phyloP scores from a whole-genome alignment of 2,329 filamentous ascomycete genomes.

The Aschersonia sp. region DNA sequence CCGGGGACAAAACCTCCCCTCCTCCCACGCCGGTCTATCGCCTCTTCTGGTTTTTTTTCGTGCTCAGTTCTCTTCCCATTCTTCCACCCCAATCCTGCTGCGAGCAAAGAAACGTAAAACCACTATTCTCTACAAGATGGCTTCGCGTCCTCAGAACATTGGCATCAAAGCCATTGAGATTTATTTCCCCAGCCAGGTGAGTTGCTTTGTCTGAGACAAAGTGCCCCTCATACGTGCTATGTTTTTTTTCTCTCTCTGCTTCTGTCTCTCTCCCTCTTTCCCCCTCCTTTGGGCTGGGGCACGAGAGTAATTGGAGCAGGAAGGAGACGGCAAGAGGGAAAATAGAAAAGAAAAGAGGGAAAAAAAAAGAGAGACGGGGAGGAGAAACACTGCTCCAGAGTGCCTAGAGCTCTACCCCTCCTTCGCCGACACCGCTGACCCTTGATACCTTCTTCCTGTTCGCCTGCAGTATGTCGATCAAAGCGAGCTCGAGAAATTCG shows the following conservation, averaged over 20 bases:
- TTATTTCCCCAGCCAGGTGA: slow-evolving; percentile 74
- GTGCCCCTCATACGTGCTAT: no score
- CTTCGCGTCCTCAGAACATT: slow-evolving; percentile 68
- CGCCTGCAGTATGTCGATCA: slow-evolving; percentile 66
- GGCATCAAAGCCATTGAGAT: slow-evolving; percentile 89
- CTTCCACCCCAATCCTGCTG: background rate
- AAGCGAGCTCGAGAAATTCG: slow-evolving; percentile 69
- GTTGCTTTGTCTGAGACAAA: slow-evolving; percentile 14
- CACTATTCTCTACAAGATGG: slow-evolving; percentile 33
- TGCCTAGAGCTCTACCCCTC: background rate
- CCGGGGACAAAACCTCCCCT: background rate
- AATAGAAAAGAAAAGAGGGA: background rate
- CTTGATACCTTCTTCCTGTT: slow-evolving; percentile 1
- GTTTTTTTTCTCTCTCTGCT: background rate
- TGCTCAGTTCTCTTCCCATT: background rate
- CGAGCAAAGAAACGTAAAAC: background rate
- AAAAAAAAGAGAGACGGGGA: background rate
- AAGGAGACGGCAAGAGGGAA: no score
- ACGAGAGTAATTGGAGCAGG: no score
- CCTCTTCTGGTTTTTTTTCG: background rate
- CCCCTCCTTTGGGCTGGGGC: no score
- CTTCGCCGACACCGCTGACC: slow-evolving; percentile 10
- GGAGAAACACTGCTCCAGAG: slow-evolving; percentile 1
- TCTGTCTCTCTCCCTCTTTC: background rate
- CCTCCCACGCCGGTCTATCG: background rate